Conservation (phyloP, 2,329 filamentous ascomycete species). For the Stagonosporopsis tanaceti region DNA sequence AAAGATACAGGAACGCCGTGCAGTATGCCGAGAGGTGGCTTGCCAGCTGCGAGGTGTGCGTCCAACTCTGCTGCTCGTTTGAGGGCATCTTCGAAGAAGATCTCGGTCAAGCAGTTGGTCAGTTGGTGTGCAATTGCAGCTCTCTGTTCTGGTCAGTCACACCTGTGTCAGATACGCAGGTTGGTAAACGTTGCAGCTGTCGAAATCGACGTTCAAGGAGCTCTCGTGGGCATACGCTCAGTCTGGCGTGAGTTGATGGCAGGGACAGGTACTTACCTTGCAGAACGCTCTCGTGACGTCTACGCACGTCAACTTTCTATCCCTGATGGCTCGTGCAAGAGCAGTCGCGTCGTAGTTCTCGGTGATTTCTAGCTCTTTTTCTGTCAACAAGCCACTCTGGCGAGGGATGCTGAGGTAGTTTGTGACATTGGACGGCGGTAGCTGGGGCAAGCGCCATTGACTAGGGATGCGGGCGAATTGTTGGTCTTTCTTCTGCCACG, state of each 20-base stretch:
- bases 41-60: conserved; percentile 49
- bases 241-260: not conserved
- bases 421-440: conserved; percentile 33
- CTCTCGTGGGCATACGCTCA: no score
- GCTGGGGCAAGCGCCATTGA: conserved; percentile 52
- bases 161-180: not conserved
- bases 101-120: conserved; percentile 53
- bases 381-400: conserved; percentile 61
- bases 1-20: conserved; percentile 59
- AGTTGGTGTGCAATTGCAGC: conserved; percentile 58
- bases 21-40: conserved; percentile 54
- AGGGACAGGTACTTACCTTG: conserved; percentile 45
- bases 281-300: conserved; percentile 55
- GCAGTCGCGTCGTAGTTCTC: conserved; percentile 60
- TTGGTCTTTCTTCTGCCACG: conserved; percentile 54
- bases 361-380: conserved; percentile 63
- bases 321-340: conserved; percentile 48
- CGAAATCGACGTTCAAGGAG: not conserved
- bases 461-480: conserved; percentile 52
- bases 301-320: conserved; percentile 45
- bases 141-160: conserved; percentile 37
- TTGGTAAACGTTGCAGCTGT: not conserved
- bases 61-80: conserved; percentile 50
- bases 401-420: conserved; percentile 58
- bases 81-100: conserved; percentile 48